Evolutionary conservation across 2,329 filamentous ascomycete species (phyloP), one percentile per base, ranked within the genome.

Genomic region (Cryphonectria nitschkei): DNA sequence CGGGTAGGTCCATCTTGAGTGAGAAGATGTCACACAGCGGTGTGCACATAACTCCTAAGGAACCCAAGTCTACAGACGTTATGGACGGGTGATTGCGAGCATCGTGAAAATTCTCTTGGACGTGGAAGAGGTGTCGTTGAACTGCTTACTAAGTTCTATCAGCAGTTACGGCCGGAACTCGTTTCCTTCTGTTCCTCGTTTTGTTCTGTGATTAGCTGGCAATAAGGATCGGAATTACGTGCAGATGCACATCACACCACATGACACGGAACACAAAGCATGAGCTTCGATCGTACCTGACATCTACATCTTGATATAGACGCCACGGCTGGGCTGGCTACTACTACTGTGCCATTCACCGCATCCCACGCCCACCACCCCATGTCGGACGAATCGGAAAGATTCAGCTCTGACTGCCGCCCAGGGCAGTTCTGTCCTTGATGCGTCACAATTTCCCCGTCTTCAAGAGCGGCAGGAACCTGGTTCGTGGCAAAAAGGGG

Each of bases 141-240:
- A 58, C 54, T 58, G 54, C 54, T 58, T 58, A 58, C 54, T 58
- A 58, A 58, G 54, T 58, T 32, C 46, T 32, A 16, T 58, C 13
- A 58, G 54, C 29, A 58, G 14, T 58, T 58, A 58, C 54, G 54
- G 54, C 52, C 54, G 46, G 4, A 19, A 58, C 54, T 34, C 54
- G 34, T 8, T 58, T 4, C 26, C 29, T 58, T 29, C 54, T 32
- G 54, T 16, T 58, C 54, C 13, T 58, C 54, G 54, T 29, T 14
- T 29, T 32, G 5, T 19, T 19, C 29, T 29, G 54, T 16, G 16
- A 34, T 58, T 13, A 32, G 29, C 26, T 58, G 54, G 29, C 54
- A 58, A 32, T 58, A 14, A 58, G 54, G 29, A 58, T 29, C 54
- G 54, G 54, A 3, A 58, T 34, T 13, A 32, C 29, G 11, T 29